Evolutionary conservation across 176 grass and related monocot species (phyloP), one percentile per base, ranked within the genome.

Genomic region (Triticum dicoccoides): DNA sequence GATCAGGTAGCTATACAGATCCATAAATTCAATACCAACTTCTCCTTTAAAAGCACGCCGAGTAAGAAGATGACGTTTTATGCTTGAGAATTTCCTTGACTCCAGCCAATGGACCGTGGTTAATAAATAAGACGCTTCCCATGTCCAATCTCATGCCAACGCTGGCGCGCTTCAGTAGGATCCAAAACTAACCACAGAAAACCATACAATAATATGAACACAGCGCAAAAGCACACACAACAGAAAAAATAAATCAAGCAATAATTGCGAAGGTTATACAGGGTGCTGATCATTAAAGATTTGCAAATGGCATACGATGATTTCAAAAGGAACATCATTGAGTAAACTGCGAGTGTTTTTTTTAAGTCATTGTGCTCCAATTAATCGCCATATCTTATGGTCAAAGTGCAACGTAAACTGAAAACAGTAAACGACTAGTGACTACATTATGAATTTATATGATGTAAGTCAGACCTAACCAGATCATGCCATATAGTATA

Each of bases 1-100:
- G 84, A 97, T 97, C 84, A 97, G 80, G 78, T 97, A 97, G 76
- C 92, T 97, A 73, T 93, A 97, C 15, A 95, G 95, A 62, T 97
- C 92, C 42, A 45, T 45, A 45, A 70, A 97, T 95, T 42, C 39
- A 42, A 10, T 42, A 37, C 92, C 92, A 73, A 97, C 92, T 91
- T 97, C 95, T 83, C 95, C 95, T 42, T 42, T 42, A 70, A 97
- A 97, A 24, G 92, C 95, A 85, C 91, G 89, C 84, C 95, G 95
- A 78, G 95, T 95, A 72, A 97, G 92, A 78, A 97, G 88, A 73
- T 97, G 95, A 5, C 92, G 80, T 77, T 97, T 97, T 76, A 97
- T 97, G 82, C 95, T 97, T 68, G 92, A 97, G 41, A 97, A 72
- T 45, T 45, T 45, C 42, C 42, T 45, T 45, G 42, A 45, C 10